phyloP scores from a whole-genome alignment of 202 grass and related monocot genomes.

The Setaria viridis region DNA sequence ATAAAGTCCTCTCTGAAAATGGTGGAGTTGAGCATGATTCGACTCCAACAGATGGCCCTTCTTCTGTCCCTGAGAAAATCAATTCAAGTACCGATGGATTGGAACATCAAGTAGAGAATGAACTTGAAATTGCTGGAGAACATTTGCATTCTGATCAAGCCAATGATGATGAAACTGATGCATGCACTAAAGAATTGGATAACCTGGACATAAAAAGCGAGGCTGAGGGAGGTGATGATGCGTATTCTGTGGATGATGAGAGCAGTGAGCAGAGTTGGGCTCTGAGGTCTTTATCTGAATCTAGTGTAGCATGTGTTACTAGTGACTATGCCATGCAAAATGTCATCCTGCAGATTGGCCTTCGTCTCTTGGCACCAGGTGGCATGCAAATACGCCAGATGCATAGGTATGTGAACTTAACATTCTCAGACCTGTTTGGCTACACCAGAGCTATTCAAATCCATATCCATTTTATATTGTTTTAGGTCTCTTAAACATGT shows the following conservation, averaged over 20 bases:
- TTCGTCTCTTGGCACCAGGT: conserved; percentile 80
- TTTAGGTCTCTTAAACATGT: not conserved
- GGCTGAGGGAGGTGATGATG: conserved; percentile 49
- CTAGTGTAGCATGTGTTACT: conserved; percentile 85
- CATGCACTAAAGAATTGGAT: conserved; percentile 58
- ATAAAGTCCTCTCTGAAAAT: conserved; percentile 49
- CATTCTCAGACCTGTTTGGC: conserved; percentile 2
- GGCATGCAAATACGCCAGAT: conserved; percentile 94
- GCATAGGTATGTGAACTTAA: conserved; percentile 64
- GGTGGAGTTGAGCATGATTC: conserved; percentile 2
- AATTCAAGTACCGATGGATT: conserved; percentile 5
- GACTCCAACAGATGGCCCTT: conserved; percentile 28
- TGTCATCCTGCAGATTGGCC: conserved; percentile 93
- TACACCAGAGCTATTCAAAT: not conserved
- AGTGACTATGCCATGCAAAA: conserved; percentile 98
- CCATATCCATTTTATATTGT: not conserved
- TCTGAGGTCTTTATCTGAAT: conserved; percentile 91
- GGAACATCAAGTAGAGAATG: conserved; percentile 31
- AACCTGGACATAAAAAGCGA: conserved; percentile 57
- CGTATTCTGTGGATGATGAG: conserved; percentile 54
- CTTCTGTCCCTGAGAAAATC: conserved; percentile 33
- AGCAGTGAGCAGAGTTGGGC: conserved; percentile 88
- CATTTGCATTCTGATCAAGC: conserved; percentile 36
- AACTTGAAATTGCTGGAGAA: conserved; percentile 37
- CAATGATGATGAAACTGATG: conserved; percentile 34